Evolutionary conservation across 768 basidiomycete genomes (phyloP).

Genomic region (Dentipellis sp.): DNA sequence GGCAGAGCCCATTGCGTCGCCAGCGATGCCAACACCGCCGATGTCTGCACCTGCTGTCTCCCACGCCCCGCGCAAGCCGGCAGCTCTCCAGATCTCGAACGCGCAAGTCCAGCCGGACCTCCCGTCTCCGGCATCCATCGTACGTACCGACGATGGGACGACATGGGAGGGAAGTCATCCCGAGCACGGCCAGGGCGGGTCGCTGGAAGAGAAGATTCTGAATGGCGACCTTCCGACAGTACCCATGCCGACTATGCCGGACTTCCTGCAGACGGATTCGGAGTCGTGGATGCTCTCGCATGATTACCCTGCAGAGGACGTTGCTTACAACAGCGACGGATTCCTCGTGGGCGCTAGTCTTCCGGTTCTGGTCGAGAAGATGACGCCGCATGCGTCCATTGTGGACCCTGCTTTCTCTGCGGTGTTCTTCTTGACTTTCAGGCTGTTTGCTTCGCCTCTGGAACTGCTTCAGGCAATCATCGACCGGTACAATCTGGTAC

Average conservation of each 20-base stretch:
- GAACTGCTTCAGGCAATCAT: slow-evolving; percentile 75
- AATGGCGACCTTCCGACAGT: slow-evolving; percentile 43
- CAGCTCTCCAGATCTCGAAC: not conserved
- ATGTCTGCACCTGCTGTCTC: not conserved
- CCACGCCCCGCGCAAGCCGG: not conserved
- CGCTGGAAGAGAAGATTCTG: slow-evolving; percentile 45
- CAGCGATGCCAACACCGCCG: slow-evolving; percentile 29
- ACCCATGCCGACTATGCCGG: slow-evolving; percentile 28
- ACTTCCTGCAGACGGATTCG: slow-evolving; percentile 26
- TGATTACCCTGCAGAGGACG: slow-evolving; percentile 78
- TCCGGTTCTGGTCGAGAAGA: slow-evolving; percentile 86
- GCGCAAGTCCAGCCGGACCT: slow-evolving; percentile 21
- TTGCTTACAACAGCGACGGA: slow-evolving; percentile 86
- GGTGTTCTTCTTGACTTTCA: slow-evolving; percentile 94
- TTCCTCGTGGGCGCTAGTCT: slow-evolving; percentile 87
- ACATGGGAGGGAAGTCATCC: slow-evolving; percentile 43
- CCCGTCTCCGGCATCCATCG: slow-evolving; percentile 40
- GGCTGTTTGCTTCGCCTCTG: slow-evolving; percentile 73
- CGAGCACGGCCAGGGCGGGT: slow-evolving; percentile 23
- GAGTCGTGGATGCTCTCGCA: slow-evolving; percentile 52
- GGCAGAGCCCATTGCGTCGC: not conserved
- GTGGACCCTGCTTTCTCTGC: slow-evolving; percentile 82
- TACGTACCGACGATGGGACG: slow-evolving; percentile 43
- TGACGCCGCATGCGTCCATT: slow-evolving; percentile 90
- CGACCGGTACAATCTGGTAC: slow-evolving; percentile 72